These are phyloP conservation scores for Colletotrichum nymphaeae DNA, from an alignment of 2,329 filamentous ascomycete species.

Conservation along the genomic window DNA sequence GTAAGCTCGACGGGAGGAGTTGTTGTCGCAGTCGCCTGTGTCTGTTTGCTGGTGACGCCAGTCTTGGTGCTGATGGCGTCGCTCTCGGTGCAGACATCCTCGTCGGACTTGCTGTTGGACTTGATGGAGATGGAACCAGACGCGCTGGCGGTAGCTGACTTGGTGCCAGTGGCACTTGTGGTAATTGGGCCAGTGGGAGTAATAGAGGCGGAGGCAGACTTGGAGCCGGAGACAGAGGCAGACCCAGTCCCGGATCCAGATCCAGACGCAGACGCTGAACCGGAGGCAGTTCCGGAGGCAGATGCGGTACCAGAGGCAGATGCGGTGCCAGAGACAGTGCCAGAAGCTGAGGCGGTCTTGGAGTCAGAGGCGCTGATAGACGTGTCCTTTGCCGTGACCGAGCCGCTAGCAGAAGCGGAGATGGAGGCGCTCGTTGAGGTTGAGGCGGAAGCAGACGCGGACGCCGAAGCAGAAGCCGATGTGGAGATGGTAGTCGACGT, in stretches of 20 bases:
- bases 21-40: conserved; percentile 23
- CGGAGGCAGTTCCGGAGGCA: background rate
- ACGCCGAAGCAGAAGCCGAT: conserved; percentile 12
- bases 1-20: conserved; percentile 28
- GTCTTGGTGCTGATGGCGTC: conserved; percentile 21
- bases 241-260: too few relatives aligned
- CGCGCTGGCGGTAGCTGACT: background rate
- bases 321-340: background rate
- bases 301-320: conserved; percentile 28
- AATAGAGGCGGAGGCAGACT: background rate
- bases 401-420: background rate
- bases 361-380: conserved; percentile 42
- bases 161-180: background rate
- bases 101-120: background rate
- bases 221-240: background rate
- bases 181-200: conserved; percentile 6
- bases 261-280: conserved; percentile 29
- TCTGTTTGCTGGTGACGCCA: background rate
- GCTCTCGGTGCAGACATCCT: conserved; percentile 28
- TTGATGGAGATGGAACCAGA: background rate
- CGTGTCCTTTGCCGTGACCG: background rate
- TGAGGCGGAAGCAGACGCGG: conserved; percentile 15
- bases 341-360: background rate
- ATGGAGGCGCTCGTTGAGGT: background rate
- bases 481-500: conserved; percentile 29